These are phyloP conservation scores for Beauveria rudraprayagi DNA, from an alignment of 2,329 filamentous ascomycete genomes.

Conservation along the genomic window DNA sequence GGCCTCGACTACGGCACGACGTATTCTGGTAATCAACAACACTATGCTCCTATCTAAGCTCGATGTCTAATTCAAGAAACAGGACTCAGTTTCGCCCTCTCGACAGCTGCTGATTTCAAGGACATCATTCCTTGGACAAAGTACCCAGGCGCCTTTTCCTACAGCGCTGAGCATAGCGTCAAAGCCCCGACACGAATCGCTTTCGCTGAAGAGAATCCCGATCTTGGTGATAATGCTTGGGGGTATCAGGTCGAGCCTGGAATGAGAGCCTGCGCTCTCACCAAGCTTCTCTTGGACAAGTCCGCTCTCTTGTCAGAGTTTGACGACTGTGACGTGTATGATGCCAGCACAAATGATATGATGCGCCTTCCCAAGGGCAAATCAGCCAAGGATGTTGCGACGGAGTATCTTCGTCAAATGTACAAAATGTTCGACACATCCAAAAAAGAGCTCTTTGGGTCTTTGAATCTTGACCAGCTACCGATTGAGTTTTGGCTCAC, in stretches of 20 bases:
- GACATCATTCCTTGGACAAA: constrained; percentile 15
- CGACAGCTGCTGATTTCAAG: constrained; percentile 14
- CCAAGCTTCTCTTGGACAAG: not conserved
- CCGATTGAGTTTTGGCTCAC: constrained; percentile 13
- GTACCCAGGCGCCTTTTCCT: constrained; percentile 13
- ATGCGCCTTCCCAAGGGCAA: not conserved
- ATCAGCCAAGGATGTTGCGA: not conserved
- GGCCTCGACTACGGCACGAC: constrained; percentile 16
- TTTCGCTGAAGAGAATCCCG: constrained; percentile 13
- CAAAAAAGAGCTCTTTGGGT: constrained; percentile 4
- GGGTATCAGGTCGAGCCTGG: constrained; percentile 3
- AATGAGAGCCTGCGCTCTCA: not conserved
- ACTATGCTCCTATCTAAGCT: not conserved
- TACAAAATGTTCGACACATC: not conserved
- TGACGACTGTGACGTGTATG: not conserved
- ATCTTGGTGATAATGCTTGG: not conserved
- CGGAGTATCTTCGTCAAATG: not conserved
- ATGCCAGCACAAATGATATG: not conserved
- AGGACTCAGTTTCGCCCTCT: constrained; percentile 14
- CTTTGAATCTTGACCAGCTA: not conserved
- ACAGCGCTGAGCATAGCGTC: constrained; percentile 14
- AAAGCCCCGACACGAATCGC: constrained; percentile 15
- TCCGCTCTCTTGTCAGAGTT: not conserved
- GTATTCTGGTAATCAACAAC: constrained; percentile 10
- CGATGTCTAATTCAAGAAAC: no score